Conservation (phyloP, 2,329 filamentous ascomycete genomes). For the Sphaerulina vaccinii region DNA sequence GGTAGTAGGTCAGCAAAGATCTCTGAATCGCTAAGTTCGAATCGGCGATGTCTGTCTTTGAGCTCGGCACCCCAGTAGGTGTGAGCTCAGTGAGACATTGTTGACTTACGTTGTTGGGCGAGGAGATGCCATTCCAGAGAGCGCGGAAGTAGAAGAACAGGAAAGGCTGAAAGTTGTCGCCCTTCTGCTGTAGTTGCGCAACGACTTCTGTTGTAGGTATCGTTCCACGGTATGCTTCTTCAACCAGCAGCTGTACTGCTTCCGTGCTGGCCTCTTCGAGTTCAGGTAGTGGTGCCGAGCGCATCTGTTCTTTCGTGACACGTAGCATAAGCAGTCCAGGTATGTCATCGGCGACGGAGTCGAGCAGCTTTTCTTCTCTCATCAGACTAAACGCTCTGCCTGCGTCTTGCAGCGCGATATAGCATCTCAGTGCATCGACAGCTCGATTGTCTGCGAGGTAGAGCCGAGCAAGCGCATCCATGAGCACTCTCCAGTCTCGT, state of each 20-base stretch:
- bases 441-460: slow-evolving; percentile 79
- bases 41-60: too few relatives aligned
- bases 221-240: slow-evolving; percentile 86
- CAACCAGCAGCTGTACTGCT: slow-evolving; percentile 79
- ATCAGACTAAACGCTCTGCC: slow-evolving; percentile 86
- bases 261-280: slow-evolving; percentile 79
- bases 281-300: slow-evolving; percentile 65
- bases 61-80: too few relatives aligned
- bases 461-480: slow-evolving; percentile 79
- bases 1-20: too few relatives aligned
- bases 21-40: too few relatives aligned
- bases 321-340: slow-evolving; percentile 82
- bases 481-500: slow-evolving; percentile 81
- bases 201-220: slow-evolving; percentile 77
- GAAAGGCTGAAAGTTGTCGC: slow-evolving; percentile 63
- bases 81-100: too few relatives aligned
- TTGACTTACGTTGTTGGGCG: slow-evolving; percentile 2
- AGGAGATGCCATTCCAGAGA: slow-evolving; percentile 62
- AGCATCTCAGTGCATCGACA: slow-evolving; percentile 81
- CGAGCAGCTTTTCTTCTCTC: slow-evolving; percentile 82
- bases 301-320: slow-evolving; percentile 69
- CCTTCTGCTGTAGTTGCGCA: slow-evolving; percentile 67
- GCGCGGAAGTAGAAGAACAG: slow-evolving; percentile 89
- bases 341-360: slow-evolving; percentile 85
- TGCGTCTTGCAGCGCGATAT: slow-evolving; percentile 87